Evolutionary conservation across 805 yeast genomes (phyloP).

Genomic region (Wickerhamomyces rabaulensis): DNA sequence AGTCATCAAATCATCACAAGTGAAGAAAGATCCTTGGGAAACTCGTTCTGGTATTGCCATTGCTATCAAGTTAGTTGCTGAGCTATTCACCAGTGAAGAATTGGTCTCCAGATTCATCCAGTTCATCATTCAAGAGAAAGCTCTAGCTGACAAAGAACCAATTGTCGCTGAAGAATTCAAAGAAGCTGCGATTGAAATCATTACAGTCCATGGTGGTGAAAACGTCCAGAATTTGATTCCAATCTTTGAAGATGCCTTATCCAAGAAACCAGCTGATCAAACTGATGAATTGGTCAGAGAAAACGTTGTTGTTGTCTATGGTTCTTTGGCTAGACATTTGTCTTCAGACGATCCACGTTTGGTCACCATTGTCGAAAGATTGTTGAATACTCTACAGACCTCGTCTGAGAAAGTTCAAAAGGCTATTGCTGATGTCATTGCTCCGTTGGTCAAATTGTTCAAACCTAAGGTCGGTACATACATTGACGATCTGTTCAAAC

Average conservation of each 20-base stretch:
- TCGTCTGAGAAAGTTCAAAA: constrained; percentile 88
- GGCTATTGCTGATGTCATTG: constrained; percentile 81
- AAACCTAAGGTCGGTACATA: constrained; percentile 45
- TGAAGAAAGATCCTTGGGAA: constrained; percentile 77
- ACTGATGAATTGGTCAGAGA: constrained; percentile 64
- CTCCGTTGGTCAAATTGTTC: constrained; percentile 69
- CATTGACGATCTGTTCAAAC: constrained; percentile 53
- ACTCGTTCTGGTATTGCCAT: constrained; percentile 77
- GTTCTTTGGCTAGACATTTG: constrained; percentile 86
- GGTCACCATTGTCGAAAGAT: constrained; percentile 56
- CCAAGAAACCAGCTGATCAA: constrained; percentile 40
- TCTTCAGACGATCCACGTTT: constrained; percentile 61
- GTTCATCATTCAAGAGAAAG: constrained; percentile 57
- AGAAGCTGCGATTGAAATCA: constrained; percentile 79
- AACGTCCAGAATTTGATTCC: constrained; percentile 74
- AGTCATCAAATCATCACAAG: constrained; percentile 53
- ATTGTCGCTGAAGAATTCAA: constrained; percentile 77
- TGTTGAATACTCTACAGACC: constrained; percentile 70
- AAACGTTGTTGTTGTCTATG: constrained; percentile 80
- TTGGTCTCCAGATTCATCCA: constrained; percentile 51
- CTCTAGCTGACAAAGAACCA: constrained; percentile 70
- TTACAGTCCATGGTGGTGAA: constrained; percentile 58
- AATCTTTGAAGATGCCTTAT: constrained; percentile 67
- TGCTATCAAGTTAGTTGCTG: constrained; percentile 51
- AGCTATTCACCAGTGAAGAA: constrained; percentile 29